Conservation (phyloP, 805 yeast species). For the Geotrichum ghanense region DNA sequence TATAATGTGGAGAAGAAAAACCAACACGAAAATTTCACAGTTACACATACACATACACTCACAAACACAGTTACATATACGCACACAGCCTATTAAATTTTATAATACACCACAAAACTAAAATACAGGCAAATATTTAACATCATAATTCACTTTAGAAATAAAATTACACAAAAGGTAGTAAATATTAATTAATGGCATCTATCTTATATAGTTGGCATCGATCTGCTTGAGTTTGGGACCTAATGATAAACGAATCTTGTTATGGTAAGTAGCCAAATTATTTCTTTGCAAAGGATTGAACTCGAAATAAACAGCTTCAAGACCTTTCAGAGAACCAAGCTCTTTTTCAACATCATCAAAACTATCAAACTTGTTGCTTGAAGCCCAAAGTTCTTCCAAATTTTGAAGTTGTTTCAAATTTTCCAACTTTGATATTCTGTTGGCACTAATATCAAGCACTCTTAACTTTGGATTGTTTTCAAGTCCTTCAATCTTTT, state of each 20-base stretch:
- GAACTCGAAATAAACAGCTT: conserved; percentile 88
- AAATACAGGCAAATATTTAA: too few relatives aligned
- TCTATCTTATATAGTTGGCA: conserved; percentile 50
- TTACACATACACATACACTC: too few relatives aligned
- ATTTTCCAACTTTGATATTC: conserved; percentile 48
- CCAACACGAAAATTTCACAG: too few relatives aligned
- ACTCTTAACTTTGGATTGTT: conserved; percentile 53
- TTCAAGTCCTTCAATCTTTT: conserved; percentile 67
- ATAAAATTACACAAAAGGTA: too few relatives aligned
- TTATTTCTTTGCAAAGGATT: conserved; percentile 72
- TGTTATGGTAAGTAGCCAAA: conserved; percentile 77
- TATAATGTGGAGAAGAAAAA: not conserved
- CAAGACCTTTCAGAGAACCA: conserved; percentile 49
- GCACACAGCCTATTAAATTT: too few relatives aligned
- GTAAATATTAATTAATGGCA: not conserved
- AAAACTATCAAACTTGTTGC: conserved; percentile 57
- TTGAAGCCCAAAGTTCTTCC: conserved; percentile 91
- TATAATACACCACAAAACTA: too few relatives aligned
- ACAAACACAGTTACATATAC: too few relatives aligned
- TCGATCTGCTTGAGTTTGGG: conserved; percentile 73
- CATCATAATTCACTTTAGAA: too few relatives aligned
- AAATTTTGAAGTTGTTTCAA: conserved; percentile 53
- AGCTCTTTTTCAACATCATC: conserved; percentile 59
- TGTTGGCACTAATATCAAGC: conserved; percentile 74
- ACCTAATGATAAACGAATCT: conserved; percentile 61